A percentile compares a stretch with the other conserved stretches of the same genome.
Evolutionary conservation across 2,329 filamentous ascomycete genomes (phyloP).

Genomic region (Microdochium paspali): DNA sequence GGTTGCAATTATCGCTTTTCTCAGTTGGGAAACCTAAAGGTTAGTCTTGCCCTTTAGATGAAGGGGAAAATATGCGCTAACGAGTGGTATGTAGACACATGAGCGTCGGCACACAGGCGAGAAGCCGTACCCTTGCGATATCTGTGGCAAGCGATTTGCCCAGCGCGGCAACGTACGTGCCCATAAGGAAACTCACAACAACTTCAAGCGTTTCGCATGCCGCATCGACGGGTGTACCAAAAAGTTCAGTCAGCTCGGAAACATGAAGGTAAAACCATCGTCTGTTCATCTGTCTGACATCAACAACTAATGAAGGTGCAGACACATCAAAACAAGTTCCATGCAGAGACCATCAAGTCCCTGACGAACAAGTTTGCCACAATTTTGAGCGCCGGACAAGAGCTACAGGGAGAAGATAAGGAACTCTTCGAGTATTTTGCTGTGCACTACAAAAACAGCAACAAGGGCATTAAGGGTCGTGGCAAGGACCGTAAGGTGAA

Average conservation of each 20-base stretch:
- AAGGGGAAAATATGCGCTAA: no score
- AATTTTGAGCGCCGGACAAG: conserved; percentile 38
- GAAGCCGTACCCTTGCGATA: conserved; percentile 70
- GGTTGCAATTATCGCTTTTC: conserved; percentile 75
- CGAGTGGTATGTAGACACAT: conserved; percentile 52
- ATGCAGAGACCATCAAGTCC: conserved; percentile 60
- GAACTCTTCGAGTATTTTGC: conserved; percentile 80
- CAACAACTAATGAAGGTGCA: conserved; percentile 19
- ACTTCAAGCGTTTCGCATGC: conserved; percentile 72
- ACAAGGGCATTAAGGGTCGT: conserved; percentile 95
- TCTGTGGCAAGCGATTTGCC: conserved; percentile 74
- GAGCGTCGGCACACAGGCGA: conserved; percentile 81
- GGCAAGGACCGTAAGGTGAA: conserved; percentile 71
- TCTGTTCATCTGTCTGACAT: background rate
- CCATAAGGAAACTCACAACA: conserved; percentile 72
- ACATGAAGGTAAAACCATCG: conserved; percentile 61
- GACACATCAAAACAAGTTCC: conserved; percentile 93
- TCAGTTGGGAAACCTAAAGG: conserved; percentile 84
- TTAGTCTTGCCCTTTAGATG: conserved; percentile 25
- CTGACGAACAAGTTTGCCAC: conserved; percentile 64
- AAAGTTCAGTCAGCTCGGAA: conserved; percentile 81
- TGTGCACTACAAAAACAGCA: conserved; percentile 90
- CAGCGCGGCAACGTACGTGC: conserved; percentile 79
- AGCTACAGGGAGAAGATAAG: conserved; percentile 59
- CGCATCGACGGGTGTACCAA: conserved; percentile 77